A percentile compares a stretch with the other conserved stretches of the same genome.
phyloP scores from a whole-genome alignment of 1,284 basidiomycete species.

The Pseudozyma thailandica region DNA sequence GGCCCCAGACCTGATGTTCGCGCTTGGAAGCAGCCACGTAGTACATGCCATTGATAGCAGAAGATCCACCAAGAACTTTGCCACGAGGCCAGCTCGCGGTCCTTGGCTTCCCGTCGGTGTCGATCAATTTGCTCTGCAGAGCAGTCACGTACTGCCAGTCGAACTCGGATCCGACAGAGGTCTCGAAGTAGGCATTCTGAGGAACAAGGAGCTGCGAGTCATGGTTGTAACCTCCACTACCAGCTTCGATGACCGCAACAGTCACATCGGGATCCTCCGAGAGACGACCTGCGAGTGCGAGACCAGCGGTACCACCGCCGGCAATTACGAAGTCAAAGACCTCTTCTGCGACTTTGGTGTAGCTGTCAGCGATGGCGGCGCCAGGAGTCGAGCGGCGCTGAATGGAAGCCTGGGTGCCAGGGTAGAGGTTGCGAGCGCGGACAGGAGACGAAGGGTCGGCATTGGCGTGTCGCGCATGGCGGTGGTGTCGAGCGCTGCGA shows the following conservation, averaged over 20 bases:
- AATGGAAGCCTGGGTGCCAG: conserved; percentile 8
- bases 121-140: conserved; percentile 21
- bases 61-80: conserved; percentile 70
- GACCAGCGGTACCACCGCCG: conserved; percentile 90
- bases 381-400: conserved; percentile 24
- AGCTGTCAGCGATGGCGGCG: conserved; percentile 36
- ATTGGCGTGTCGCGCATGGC: conserved; percentile 12
- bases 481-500: conserved; percentile 16
- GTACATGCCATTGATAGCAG: conserved; percentile 70
- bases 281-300: conserved; percentile 87
- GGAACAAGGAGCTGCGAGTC: conserved; percentile 39
- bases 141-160: conserved; percentile 58
- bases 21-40: conserved; percentile 63
- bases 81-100: conserved; percentile 67
- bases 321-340: conserved; percentile 82
- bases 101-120: conserved; percentile 33
- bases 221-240: conserved; percentile 60
- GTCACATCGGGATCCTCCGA: conserved; percentile 74
- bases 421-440: conserved; percentile 14
- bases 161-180: conserved; percentile 36
- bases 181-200: conserved; percentile 42
- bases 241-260: conserved; percentile 76
- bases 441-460: conserved; percentile 18
- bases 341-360: conserved; percentile 23
- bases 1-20: conserved; percentile 54